Base-by-base conservation (phyloP, 1,139 yeast genomes). In the Casaregolazyma suthepensis region DNA sequence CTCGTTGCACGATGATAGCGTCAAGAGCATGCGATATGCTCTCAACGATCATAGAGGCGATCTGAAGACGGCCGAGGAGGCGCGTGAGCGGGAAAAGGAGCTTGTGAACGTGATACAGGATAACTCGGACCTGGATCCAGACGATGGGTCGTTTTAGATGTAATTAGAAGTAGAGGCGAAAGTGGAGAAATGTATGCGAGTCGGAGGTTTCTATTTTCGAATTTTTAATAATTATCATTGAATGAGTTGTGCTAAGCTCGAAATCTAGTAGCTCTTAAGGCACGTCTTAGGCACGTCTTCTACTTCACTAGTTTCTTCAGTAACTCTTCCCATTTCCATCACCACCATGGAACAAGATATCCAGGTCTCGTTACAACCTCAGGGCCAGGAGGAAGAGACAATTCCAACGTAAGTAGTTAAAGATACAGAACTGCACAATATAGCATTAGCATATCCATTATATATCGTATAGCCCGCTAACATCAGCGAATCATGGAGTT, bases 21-120 rank as follows among this genome's bases (percentile, higher is more conserved):
- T 93, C 55, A 87, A 89, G 74, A 89, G 96, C 19, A 90, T 94
- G 98, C 82, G 98, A 65, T 94, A 87, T 71, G 96, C 97, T 61
- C 64, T 67, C 58, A 70, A 74, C 46, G 77, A 75, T 45, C 77
- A 75, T 56, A 72, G 80, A 46, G 74, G 69, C 17, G 82, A 78
- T 54, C 69, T 76, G 54, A 76, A 80, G 61, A 78, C 77, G 43
- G 83, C 81, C 46, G 79, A 80, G 57, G 82, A 80, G 61, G 83
- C 80, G 7, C 72, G 81, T 17, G 81, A 79, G 60, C 71, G 81
- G 48, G 83, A 79, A 59, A 79, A 77, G 61, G 82, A 79, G 59
- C 68, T 73, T 47, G 76, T 72, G 23, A 69, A 69, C 40, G 76
- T 72, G 63, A 67, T 74, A 49, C 75, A 73, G 57, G 76, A 73